Evolutionary conservation across 176 grass and related monocot genomes (phyloP).

Genomic region (Metroxylon sagu): DNA sequence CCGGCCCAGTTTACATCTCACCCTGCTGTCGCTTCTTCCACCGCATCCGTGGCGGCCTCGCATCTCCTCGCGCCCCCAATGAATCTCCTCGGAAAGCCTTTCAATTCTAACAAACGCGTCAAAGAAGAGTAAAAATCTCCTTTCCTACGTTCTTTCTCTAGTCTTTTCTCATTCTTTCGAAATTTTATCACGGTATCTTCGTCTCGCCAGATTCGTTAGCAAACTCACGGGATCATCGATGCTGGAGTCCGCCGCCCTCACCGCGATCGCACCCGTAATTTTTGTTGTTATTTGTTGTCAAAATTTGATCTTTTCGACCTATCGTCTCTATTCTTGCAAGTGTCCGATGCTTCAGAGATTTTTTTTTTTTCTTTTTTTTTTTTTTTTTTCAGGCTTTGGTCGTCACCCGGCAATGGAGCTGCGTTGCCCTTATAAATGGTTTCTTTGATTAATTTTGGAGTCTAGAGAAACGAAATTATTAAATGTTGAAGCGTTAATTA

Average conservation of each 20-base stretch:
- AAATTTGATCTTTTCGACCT: neutral
- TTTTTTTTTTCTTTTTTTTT: neutral
- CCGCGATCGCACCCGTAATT: constrained; percentile 55
- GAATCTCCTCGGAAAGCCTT: neutral
- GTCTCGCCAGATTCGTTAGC: constrained; percentile 8
- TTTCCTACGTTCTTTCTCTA: neutral
- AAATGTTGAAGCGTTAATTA: too few species aligned
- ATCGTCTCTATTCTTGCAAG: neutral
- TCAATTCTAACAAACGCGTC: constrained; percentile 9
- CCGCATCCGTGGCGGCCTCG: neutral
- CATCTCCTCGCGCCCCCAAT: neutral
- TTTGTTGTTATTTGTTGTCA: neutral
- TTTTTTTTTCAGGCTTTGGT: constrained; percentile 47
- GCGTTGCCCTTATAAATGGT: constrained; percentile 24
- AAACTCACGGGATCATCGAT: constrained; percentile 17
- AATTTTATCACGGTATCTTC: neutral
- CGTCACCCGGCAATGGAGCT: constrained; percentile 66
- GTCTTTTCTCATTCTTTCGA: neutral
- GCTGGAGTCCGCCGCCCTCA: constrained; percentile 60
- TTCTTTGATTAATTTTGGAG: neutral
- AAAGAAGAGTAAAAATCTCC: constrained; percentile 11
- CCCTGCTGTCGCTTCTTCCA: too few species aligned
- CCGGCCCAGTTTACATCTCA: too few species aligned
- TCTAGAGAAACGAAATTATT: neutral
- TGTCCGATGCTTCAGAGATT: constrained; percentile 10